Evolutionary conservation across 2,329 filamentous ascomycete species (phyloP), one percentile per base, ranked within the genome.

Genomic region (Hypoxylon rubiginosum): DNA sequence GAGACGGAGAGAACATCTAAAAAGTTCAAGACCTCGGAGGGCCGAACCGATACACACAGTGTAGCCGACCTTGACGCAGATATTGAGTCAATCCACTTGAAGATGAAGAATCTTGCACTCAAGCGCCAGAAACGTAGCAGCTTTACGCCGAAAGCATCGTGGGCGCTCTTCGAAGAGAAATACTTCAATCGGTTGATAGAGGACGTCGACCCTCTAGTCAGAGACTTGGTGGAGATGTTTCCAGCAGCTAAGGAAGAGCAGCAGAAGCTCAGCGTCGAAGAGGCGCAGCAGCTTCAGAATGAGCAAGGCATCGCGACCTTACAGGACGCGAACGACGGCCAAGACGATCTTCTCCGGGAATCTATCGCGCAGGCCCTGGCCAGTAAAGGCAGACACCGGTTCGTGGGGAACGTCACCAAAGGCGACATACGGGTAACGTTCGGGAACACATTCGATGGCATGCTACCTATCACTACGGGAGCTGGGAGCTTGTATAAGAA

Each of bases 141-240:
- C 10, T 13, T 39, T 39, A 10, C 15, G 36, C 4, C 4, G 36
- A 39, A 39, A n/a, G 11, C 36, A n/a, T 39, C 36, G 10, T 39
- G 36, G 36, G 36, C 36, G 5, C 36, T 39, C 11, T 39, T 5
- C 36, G 36, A 39, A 39, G 36, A 15, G 15, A 39, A 39, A 39
- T 15, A 39, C 11, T 39, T 39, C 36, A 11, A 39, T n/a, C 36
- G 36, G 36, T n/a, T 39, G 11, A 39, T 39, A 13, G 36, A 39
- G 15, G 36, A 13, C 11, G 15, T 39, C 36, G 15, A 13, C 15
- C 36, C 36, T n/a, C 36, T 39, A 15, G 36, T 39, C 11, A 11
- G 36, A 39, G 36, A 39, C 36, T n/a, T 39, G 36, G 36, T 39
- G 36, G 36, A 39, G 36, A 39, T 39, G 36, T 39, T 39, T 39